phyloP scores from a whole-genome alignment of 2,329 filamentous ascomycete genomes.

The Colletotrichum tropicicola region DNA sequence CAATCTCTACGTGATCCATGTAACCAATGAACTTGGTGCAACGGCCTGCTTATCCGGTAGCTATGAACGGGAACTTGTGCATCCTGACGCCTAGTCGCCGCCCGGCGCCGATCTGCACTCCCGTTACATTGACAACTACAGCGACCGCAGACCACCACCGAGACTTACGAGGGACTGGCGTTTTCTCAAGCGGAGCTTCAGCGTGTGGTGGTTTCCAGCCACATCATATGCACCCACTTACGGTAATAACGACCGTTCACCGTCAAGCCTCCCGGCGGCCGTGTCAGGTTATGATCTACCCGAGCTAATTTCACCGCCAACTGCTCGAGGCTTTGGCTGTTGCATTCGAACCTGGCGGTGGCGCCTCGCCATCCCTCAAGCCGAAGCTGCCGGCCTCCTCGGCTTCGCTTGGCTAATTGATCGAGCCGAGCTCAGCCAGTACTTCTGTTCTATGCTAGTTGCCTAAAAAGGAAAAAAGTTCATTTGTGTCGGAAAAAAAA shows the following conservation, averaged over 20 bases:
- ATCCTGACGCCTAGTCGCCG: neutral
- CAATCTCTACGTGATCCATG: neutral
- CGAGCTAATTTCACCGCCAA: neutral
- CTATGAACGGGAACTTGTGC: neutral
- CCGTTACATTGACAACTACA: neutral
- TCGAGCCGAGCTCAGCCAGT: neutral
- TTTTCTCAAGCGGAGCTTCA: slow-evolving; percentile 12
- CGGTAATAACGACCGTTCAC: neutral
- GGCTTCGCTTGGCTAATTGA: neutral
- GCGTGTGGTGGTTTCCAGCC: neutral
- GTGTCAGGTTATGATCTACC: slow-evolving; percentile 12
- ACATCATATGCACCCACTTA: neutral
- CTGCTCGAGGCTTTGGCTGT: slow-evolving; percentile 9
- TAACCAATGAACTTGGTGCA: neutral
- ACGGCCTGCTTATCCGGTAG: neutral
- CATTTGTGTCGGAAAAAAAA: neutral
- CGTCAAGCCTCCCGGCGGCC: neutral
- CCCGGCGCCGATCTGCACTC: slow-evolving; percentile 5
- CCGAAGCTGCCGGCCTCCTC: neutral
- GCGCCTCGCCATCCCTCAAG: neutral
- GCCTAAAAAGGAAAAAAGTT: slow-evolving; percentile 5
- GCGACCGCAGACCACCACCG: neutral
- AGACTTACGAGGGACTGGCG: too few species aligned
- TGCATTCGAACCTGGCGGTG: neutral
- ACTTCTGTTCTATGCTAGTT: neutral